phyloP scores from a whole-genome alignment of 169 alveolate species.

The Cryptosporidium sp. region DNA sequence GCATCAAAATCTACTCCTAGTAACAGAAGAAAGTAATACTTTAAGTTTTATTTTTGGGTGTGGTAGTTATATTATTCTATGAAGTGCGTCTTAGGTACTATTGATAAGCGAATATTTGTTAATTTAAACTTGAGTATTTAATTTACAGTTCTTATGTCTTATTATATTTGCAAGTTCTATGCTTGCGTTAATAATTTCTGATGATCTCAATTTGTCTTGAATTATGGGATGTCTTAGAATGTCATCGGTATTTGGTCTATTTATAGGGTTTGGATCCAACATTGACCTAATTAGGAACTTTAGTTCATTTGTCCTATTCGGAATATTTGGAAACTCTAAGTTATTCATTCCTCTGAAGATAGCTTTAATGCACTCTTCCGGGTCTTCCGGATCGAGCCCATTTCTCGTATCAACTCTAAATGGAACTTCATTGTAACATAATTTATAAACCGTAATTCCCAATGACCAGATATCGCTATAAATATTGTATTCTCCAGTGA shows the following conservation, averaged over 20 bases:
- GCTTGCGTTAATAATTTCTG: constrained; percentile 46
- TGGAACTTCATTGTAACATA: constrained; percentile 78
- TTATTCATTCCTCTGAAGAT: constrained; percentile 48
- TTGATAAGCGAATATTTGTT: background rate
- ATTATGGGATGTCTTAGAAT: constrained; percentile 62
- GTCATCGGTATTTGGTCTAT: constrained; percentile 69
- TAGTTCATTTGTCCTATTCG: constrained; percentile 32
- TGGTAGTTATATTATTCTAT: background rate
- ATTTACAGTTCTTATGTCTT: background rate
- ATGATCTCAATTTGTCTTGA: constrained; percentile 54
- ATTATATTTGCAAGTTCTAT: constrained; percentile 51
- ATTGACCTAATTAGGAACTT: constrained; percentile 47
- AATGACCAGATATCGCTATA: constrained; percentile 87
- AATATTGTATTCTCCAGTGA: constrained; percentile 72
- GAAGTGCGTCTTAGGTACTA: background rate
- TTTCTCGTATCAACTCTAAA: constrained; percentile 16
- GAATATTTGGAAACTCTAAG: constrained; percentile 33
- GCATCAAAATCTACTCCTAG: constrained; percentile 70
- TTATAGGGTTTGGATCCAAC: constrained; percentile 44
- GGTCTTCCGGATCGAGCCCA: constrained; percentile 71
- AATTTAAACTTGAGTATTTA: background rate
- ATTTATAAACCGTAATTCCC: constrained; percentile 83
- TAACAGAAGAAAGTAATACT: constrained; percentile 36
- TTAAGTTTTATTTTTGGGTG: constrained; percentile 13
- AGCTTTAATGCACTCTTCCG: constrained; percentile 55